Evolutionary conservation across 73 alveolate genomes (phyloP).

Genomic region (Tetrahymena borealis): DNA sequence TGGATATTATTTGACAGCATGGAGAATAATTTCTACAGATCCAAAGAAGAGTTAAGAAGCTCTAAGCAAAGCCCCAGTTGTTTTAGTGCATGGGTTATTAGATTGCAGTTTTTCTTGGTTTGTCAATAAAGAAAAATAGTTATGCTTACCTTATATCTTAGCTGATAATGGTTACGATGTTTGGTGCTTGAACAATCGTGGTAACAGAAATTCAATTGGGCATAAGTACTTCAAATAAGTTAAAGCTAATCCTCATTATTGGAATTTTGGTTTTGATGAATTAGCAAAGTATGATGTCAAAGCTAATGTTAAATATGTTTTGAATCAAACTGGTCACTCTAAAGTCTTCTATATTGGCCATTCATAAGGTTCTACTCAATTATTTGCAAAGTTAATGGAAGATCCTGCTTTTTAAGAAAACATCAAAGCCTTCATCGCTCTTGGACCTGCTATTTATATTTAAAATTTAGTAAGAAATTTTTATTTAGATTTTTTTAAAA

Average conservation of each 20-base stretch:
- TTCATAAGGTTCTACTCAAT: conserved; percentile 47
- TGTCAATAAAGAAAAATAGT: conserved; percentile 44
- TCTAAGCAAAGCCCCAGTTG: neutral
- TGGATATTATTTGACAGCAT: neutral
- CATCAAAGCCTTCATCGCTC: conserved; percentile 50
- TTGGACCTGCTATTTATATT: conserved; percentile 58
- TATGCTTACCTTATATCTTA: conserved; percentile 59
- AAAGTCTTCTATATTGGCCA: conserved; percentile 48
- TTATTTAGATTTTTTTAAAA: conserved; percentile 2
- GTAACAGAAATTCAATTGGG: conserved; percentile 74
- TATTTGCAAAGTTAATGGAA: conserved; percentile 28
- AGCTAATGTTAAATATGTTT: conserved; percentile 46
- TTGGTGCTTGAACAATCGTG: conserved; percentile 87
- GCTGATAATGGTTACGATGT: conserved; percentile 81
- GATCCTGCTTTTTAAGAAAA: conserved; percentile 10
- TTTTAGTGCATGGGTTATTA: conserved; percentile 70
- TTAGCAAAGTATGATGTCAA: conserved; percentile 57
- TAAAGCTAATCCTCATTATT: conserved; percentile 21
- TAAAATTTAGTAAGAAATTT: conserved; percentile 7
- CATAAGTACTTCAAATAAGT: conserved; percentile 48
- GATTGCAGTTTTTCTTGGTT: conserved; percentile 84
- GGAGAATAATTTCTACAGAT: neutral
- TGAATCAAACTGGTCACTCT: neutral
- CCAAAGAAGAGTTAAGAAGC: neutral
- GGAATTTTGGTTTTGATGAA: conserved; percentile 50